Evolutionary conservation across 148 eudicot species (phyloP).

Genomic region (Rhododendron molle): DNA sequence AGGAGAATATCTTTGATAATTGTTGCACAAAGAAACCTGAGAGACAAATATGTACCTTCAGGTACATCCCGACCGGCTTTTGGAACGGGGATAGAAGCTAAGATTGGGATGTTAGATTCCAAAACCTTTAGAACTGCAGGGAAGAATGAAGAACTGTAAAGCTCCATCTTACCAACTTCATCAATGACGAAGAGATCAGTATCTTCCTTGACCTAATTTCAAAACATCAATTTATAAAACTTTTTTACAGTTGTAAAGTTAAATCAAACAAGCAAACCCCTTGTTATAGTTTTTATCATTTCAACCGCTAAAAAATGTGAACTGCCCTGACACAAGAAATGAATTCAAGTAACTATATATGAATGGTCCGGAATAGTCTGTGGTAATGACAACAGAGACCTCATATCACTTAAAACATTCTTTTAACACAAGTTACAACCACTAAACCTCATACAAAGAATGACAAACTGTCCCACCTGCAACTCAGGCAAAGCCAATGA

Average conservation of each 20-base stretch:
- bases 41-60: conserved; percentile 43
- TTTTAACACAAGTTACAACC: not conserved
- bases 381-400: not conserved
- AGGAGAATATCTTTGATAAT: not conserved
- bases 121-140: conserved; percentile 80
- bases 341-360: not conserved
- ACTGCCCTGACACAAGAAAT: not conserved
- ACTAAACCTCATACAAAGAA: not conserved
- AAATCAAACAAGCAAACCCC: not conserved
- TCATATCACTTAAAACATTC: not conserved
- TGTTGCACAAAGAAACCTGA: not conserved
- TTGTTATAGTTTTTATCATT: not conserved
- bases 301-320: not conserved
- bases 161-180: conserved; percentile 96
- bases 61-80: conserved; percentile 85
- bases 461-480: conserved; percentile 49
- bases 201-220: conserved; percentile 69
- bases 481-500: conserved; percentile 76
- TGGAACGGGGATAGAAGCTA: conserved; percentile 78
- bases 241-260: not conserved
- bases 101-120: conserved; percentile 67
- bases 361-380: not conserved
- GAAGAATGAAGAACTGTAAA: conserved; percentile 75
- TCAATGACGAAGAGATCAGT: conserved; percentile 79
- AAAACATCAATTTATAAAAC: not conserved